phyloP scores from a whole-genome alignment of 208 protist species.

The Balamuthia mandrillaris region DNA sequence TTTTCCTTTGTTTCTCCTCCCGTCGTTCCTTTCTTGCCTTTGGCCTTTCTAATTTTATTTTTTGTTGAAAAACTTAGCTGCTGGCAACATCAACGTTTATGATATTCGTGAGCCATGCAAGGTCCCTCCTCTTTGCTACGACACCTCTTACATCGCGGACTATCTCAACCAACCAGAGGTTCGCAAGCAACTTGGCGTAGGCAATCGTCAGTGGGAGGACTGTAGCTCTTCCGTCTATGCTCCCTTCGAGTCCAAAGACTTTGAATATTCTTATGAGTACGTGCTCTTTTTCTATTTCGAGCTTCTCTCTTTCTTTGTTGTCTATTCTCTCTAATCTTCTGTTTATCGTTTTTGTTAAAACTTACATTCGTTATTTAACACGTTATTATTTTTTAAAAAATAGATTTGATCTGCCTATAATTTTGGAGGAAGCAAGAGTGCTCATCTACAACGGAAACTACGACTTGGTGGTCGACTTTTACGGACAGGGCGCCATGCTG shows the following conservation, averaged over 20 bases:
- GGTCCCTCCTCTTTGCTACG: conserved; percentile 16
- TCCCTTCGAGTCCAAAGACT: conserved; percentile 36
- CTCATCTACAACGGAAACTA: conserved; percentile 37
- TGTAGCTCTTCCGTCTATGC: conserved; percentile 22
- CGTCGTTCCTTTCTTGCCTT: neutral
- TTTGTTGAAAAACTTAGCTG: neutral
- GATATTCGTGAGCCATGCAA: conserved; percentile 5
- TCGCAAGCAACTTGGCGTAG: conserved; percentile 15
- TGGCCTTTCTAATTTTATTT: neutral
- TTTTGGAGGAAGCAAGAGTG: neutral
- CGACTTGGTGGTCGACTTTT: conserved; percentile 31
- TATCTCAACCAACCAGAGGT: conserved; percentile 28
- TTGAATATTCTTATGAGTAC: conserved; percentile 34
- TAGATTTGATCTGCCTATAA: conserved; percentile 4
- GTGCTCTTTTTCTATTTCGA: too few species aligned
- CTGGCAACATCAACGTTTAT: conserved; percentile 17
- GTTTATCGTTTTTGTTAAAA: too few species aligned
- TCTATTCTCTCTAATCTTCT: too few species aligned
- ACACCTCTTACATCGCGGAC: neutral
- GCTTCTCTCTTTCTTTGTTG: too few species aligned
- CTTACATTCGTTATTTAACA: too few species aligned
- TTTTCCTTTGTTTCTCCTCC: neutral
- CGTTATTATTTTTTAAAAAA: too few species aligned
- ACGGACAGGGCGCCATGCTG: conserved; percentile 16
- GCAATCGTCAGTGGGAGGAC: conserved; percentile 17